These are phyloP conservation scores for Penicillium corylophilum DNA, from an alignment of 2,329 filamentous ascomycete genomes.

Conservation along the genomic window DNA sequence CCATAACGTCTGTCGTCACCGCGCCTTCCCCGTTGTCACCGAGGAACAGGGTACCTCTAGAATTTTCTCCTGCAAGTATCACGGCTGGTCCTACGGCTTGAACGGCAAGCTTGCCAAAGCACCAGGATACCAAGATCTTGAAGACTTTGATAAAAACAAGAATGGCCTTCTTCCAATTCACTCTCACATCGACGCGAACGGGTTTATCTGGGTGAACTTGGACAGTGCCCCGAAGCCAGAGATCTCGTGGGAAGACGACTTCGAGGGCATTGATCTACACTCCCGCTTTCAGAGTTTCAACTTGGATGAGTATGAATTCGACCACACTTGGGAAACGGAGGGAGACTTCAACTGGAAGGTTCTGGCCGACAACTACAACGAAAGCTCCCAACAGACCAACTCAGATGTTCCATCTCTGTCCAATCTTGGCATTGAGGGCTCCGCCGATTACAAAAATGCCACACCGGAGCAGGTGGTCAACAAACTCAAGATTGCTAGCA, in stretches of 20 bases:
- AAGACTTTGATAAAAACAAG: slow-evolving; percentile 24
- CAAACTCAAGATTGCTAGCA: slow-evolving; percentile 41
- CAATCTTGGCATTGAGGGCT: slow-evolving; percentile 51
- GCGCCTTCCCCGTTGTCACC: slow-evolving; percentile 25
- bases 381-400: slow-evolving; percentile 52
- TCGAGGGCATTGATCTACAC: slow-evolving; percentile 15
- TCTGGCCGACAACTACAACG: slow-evolving; percentile 39
- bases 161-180: slow-evolving; percentile 25
- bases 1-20: slow-evolving; percentile 24
- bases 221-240: slow-evolving; percentile 17
- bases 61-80: slow-evolving; percentile 27
- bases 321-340: slow-evolving; percentile 18
- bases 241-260: slow-evolving; percentile 20
- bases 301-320: slow-evolving; percentile 20
- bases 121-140: slow-evolving; percentile 22
- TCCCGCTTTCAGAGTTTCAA: slow-evolving; percentile 13
- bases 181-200: slow-evolving; percentile 19
- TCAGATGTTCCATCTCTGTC: slow-evolving; percentile 39
- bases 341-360: slow-evolving; percentile 25
- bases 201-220: slow-evolving; percentile 26
- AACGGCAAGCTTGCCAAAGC: slow-evolving; percentile 27
- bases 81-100: slow-evolving; percentile 26
- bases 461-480: slow-evolving; percentile 50
- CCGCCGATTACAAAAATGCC: slow-evolving; percentile 47
- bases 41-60: slow-evolving; percentile 18